Evolutionary conservation across 306 rosid genomes (phyloP).

Genomic region (Prunus padus): DNA sequence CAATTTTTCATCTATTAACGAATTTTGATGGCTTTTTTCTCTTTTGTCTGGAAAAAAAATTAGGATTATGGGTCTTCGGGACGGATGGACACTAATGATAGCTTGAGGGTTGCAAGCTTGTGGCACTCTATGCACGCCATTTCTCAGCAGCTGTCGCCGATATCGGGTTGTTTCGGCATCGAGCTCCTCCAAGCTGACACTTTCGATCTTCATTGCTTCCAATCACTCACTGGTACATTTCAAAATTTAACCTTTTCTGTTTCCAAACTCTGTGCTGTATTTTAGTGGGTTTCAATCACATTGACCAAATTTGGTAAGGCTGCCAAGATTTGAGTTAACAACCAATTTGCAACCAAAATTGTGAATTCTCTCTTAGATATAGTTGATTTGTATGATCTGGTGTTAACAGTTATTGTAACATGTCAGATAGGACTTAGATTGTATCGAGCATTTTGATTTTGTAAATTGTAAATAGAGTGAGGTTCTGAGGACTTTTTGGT

Average conservation of each 20-base stretch:
- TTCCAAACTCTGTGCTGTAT: not conserved
- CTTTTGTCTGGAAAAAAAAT: not conserved
- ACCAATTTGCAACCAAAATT: not conserved
- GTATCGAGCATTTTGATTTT: not conserved
- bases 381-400: not conserved
- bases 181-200: slow-evolving; percentile 94
- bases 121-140: slow-evolving; percentile 99
- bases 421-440: not conserved
- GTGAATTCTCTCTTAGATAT: not conserved
- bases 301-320: not conserved
- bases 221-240: slow-evolving; percentile 68
- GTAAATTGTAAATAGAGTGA: not conserved
- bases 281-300: not conserved
- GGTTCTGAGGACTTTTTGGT: not conserved
- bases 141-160: slow-evolving; percentile 85
- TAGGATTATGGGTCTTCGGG: slow-evolving; percentile 86
- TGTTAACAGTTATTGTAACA: not conserved
- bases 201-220: slow-evolving; percentile 94
- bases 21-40: not conserved
- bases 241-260: not conserved
- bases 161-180: slow-evolving; percentile 70
- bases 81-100: slow-evolving; percentile 92
- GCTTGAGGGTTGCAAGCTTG: slow-evolving; percentile 89
- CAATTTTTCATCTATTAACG: not conserved
- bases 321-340: not conserved